Conservation (phyloP, 306 rosid genomes). For the Citrullus colocynthis region DNA sequence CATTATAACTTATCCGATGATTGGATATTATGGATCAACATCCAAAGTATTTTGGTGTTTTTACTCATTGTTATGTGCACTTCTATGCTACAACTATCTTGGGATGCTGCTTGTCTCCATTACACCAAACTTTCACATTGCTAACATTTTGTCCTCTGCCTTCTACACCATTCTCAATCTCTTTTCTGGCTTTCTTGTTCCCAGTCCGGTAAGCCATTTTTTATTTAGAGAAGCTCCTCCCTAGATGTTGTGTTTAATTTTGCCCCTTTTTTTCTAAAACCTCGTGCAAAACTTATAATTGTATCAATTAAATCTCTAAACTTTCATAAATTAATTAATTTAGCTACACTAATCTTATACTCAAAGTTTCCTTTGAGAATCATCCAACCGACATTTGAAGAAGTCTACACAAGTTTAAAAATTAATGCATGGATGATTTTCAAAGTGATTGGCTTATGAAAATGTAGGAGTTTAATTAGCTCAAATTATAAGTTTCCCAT, state of each 20-base stretch:
- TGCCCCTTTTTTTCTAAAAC: background rate
- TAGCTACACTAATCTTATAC: too few species aligned
- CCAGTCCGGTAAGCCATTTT: conserved; percentile 24
- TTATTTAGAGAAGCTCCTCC: background rate
- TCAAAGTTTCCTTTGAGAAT: too few species aligned
- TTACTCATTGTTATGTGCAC: conserved; percentile 22
- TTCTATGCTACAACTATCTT: conserved; percentile 27
- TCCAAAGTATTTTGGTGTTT: conserved; percentile 30
- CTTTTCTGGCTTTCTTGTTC: conserved; percentile 34
- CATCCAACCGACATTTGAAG: too few species aligned
- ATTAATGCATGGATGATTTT: too few species aligned
- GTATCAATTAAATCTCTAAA: too few species aligned
- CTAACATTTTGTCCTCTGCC: conserved; percentile 20
- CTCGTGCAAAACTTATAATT: too few species aligned
- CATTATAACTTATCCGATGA: conserved; percentile 26
- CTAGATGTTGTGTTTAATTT: background rate
- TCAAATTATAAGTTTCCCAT: too few species aligned
- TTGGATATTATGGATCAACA: conserved; percentile 23
- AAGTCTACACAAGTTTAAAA: too few species aligned
- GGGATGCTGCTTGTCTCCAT: conserved; percentile 33
- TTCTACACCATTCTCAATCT: conserved; percentile 23
- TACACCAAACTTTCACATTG: conserved; percentile 24
- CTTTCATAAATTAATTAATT: too few species aligned
- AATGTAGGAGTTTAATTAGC: too few species aligned
- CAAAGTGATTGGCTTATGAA: too few species aligned